phyloP scores from a whole-genome alignment of 805 yeast species.

The Schizosaccharomyces osmophilus region DNA sequence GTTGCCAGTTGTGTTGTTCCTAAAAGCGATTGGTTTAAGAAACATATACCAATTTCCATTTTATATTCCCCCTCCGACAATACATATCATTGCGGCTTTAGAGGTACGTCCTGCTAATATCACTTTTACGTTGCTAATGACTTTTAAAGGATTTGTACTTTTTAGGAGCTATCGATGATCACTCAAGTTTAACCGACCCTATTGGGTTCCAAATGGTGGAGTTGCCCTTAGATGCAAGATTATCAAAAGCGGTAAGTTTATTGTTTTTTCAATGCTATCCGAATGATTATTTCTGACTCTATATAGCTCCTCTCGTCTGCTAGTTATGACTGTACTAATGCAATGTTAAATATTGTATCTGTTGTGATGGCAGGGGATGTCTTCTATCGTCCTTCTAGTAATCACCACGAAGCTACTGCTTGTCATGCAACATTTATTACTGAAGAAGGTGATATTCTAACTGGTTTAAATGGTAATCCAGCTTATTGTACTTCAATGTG shows the following conservation, averaged over 20 bases:
- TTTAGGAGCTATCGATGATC: conserved; percentile 46
- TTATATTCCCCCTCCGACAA: conserved; percentile 51
- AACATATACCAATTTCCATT: conserved; percentile 43
- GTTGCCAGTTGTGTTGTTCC: conserved; percentile 35
- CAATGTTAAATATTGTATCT: conserved; percentile 36
- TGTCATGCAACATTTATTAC: conserved; percentile 39
- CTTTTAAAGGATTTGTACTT: conserved; percentile 36
- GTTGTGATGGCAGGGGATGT: conserved; percentile 29
- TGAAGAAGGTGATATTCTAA: conserved; percentile 58
- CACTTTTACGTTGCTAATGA: neutral
- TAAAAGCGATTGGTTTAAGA: conserved; percentile 39
- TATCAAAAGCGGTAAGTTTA: conserved; percentile 26
- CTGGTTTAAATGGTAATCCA: conserved; percentile 31
- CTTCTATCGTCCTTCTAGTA: conserved; percentile 23
- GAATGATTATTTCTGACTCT: too few species aligned
- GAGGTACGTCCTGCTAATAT: conserved; percentile 9
- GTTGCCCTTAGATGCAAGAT: conserved; percentile 49
- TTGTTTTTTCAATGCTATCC: neutral
- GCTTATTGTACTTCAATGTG: neutral
- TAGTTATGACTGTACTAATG: conserved; percentile 36
- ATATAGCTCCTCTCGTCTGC: conserved; percentile 22
- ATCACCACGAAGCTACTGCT: conserved; percentile 42
- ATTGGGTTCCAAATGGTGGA: conserved; percentile 40
- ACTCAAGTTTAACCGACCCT: conserved; percentile 32
- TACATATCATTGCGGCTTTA: conserved; percentile 38